These are phyloP conservation scores for Sclerotinia nivalis DNA, from an alignment of 2,329 filamentous ascomycete genomes.

Conservation along the genomic window DNA sequence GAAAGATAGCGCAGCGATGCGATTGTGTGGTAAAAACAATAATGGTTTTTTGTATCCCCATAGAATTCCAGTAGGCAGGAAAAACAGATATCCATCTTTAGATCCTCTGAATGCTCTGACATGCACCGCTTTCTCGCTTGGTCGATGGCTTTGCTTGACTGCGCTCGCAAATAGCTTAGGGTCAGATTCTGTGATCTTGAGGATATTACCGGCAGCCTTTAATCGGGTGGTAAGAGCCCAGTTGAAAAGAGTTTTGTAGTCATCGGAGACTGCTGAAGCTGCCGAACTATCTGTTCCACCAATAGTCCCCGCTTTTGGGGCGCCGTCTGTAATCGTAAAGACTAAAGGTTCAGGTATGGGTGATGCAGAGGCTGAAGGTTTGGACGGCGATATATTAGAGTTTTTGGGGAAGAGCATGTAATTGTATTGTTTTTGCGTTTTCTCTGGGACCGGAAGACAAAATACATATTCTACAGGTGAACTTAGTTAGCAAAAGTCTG, in stretches of 20 bases:
- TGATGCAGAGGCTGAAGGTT: slow-evolving; percentile 45
- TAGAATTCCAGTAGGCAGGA: slow-evolving; percentile 64
- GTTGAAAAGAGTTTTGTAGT: slow-evolving; percentile 59
- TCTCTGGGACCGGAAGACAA: slow-evolving; percentile 65
- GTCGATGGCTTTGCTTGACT: slow-evolving; percentile 58
- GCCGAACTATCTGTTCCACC: slow-evolving; percentile 51
- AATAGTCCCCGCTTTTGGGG: slow-evolving; percentile 62
- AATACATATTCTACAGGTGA: slow-evolving; percentile 56
- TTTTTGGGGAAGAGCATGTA: slow-evolving; percentile 61
- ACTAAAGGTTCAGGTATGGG: slow-evolving; percentile 57
- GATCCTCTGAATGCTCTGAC: slow-evolving; percentile 66
- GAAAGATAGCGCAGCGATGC: slow-evolving; percentile 64
- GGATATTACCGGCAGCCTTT: slow-evolving; percentile 49
- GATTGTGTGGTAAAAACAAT: slow-evolving; percentile 61
- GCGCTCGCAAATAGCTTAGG: slow-evolving; percentile 58
- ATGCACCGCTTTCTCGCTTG: slow-evolving; percentile 62
- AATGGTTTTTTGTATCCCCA: slow-evolving; percentile 73
- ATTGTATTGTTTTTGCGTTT: slow-evolving; percentile 64
- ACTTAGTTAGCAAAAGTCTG: slow-evolving; percentile 16
- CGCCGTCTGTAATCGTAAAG: slow-evolving; percentile 60
- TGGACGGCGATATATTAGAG: slow-evolving; percentile 54
- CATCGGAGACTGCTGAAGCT: slow-evolving; percentile 58
- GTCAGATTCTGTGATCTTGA: slow-evolving; percentile 55
- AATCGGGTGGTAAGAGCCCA: slow-evolving; percentile 60
- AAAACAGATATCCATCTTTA: slow-evolving; percentile 69